Evolutionary conservation across 2,329 filamentous ascomycete genomes (phyloP).

Genomic region (Fusarium guadeloupense): DNA sequence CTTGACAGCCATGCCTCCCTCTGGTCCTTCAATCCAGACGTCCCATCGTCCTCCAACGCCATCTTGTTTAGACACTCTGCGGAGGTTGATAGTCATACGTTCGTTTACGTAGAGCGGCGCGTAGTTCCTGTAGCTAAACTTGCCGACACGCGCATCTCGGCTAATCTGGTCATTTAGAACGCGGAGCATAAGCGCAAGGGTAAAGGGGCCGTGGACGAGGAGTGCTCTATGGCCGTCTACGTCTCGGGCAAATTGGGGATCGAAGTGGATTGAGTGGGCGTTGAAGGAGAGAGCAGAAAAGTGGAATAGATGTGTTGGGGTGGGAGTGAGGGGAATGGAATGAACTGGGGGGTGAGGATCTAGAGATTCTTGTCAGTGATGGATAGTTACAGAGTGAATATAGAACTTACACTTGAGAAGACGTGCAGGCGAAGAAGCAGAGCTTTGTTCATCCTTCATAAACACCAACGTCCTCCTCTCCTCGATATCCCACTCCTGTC

Average conservation of each 20-base stretch:
- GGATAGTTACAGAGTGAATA: neutral
- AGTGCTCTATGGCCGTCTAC: conserved; percentile 79
- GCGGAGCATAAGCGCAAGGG: conserved; percentile 78
- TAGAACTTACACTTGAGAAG: conserved; percentile 44
- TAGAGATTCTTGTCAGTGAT: conserved; percentile 23
- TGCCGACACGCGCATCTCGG: conserved; percentile 52
- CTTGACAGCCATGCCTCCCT: conserved; percentile 71
- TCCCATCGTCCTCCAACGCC: conserved; percentile 49
- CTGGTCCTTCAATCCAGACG: conserved; percentile 54
- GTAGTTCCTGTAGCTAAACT: conserved; percentile 81
- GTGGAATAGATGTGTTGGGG: conserved; percentile 79
- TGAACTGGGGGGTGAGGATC: conserved; percentile 50
- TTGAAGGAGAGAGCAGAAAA: conserved; percentile 94
- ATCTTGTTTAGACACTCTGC: conserved; percentile 51
- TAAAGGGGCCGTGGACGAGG: conserved; percentile 88
- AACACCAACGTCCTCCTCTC: conserved; percentile 65
- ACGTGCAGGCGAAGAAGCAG: conserved; percentile 19
- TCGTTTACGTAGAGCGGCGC: conserved; percentile 82
- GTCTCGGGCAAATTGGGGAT: conserved; percentile 72
- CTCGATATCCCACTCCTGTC: conserved; percentile 47
- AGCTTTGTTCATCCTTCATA: conserved; percentile 51
- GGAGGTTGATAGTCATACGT: conserved; percentile 74
- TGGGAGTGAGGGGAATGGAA: conserved; percentile 68
- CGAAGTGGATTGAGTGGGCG: conserved; percentile 89
- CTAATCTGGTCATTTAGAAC: conserved; percentile 56